Conservation (phyloP, 1,284 basidiomycete species). For the Athelia sp. region DNA sequence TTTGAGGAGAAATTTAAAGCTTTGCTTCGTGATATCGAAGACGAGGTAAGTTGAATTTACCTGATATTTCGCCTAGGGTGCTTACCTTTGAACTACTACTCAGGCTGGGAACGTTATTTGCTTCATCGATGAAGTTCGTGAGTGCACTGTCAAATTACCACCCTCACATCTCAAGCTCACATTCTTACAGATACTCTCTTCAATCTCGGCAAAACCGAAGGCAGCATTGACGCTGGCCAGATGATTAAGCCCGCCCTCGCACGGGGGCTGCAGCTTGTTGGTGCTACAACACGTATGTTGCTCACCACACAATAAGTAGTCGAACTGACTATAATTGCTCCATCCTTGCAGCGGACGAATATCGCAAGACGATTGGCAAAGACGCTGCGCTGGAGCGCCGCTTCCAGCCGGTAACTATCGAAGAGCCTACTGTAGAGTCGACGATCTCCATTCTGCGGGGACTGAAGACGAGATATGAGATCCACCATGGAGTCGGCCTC, state of each 20-base stretch:
- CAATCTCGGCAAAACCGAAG: conserved; percentile 88
- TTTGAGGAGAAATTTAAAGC: conserved; percentile 93
- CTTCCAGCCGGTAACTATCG: conserved; percentile 85
- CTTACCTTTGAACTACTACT: conserved; percentile 1
- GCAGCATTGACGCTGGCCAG: conserved; percentile 87
- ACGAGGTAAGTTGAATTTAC: conserved; percentile 67
- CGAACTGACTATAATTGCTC: no score
- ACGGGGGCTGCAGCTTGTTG: conserved; percentile 80
- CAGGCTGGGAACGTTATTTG: conserved; percentile 73
- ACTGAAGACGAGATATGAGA: conserved; percentile 80
- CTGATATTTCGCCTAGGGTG: background rate
- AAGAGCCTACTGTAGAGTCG: conserved; percentile 82
- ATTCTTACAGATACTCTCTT: conserved; percentile 66
- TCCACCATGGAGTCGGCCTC: conserved; percentile 91
- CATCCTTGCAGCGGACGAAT: conserved; percentile 67
- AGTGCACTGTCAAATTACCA: conserved; percentile 33
- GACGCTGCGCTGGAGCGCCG: conserved; percentile 88
- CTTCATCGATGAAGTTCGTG: conserved; percentile 91
- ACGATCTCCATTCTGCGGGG: conserved; percentile 90
- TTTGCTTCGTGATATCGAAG: conserved; percentile 83
- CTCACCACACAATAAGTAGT: background rate
- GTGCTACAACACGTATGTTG: conserved; percentile 77
- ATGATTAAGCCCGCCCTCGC: conserved; percentile 90
- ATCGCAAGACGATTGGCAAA: conserved; percentile 87
- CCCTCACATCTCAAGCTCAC: no score